phyloP scores from a whole-genome alignment of 441 rosid genomes.

The Iberis amara region DNA sequence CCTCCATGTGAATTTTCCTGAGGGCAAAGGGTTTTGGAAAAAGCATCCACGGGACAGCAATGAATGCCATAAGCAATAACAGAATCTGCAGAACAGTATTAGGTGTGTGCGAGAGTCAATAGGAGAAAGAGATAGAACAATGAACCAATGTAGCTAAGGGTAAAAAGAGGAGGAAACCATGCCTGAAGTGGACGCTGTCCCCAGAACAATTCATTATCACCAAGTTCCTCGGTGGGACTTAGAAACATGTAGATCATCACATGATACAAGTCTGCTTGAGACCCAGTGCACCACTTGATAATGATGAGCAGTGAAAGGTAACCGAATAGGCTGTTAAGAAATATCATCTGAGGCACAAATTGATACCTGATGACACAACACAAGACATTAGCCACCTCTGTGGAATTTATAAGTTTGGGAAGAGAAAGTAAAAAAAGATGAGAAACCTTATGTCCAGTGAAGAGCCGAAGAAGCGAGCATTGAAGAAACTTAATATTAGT shows the following conservation, averaged over 20 bases:
- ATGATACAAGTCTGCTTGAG: conserved; percentile 93
- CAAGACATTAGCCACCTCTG: too few species aligned
- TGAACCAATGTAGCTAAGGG: conserved; percentile 24
- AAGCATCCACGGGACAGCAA: conserved; percentile 99
- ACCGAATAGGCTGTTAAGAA: conserved; percentile 84
- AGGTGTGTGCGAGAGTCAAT: neutral
- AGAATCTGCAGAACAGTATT: conserved; percentile 55
- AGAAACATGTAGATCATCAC: conserved; percentile 93
- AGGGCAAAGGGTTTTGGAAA: conserved; percentile 93
- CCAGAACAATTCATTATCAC: conserved; percentile 61
- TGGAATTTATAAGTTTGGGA: too few species aligned
- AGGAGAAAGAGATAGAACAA: conserved; percentile 45
- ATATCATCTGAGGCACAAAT: conserved; percentile 86
- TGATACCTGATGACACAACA: conserved; percentile 57
- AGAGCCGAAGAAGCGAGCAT: conserved; percentile 58
- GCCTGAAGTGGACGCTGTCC: too few species aligned
- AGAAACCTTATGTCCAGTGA: too few species aligned
- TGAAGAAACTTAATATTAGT: conserved; percentile 69
- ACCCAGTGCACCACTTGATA: conserved; percentile 86
- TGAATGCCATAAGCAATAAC: conserved; percentile 66
- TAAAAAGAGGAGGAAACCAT: too few species aligned
- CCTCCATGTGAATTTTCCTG: conserved; percentile 79
- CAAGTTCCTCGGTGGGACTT: conserved; percentile 82
- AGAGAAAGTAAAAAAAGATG: too few species aligned
- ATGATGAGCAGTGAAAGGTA: conserved; percentile 77